These are phyloP conservation scores for Noccaea bulbosa DNA, from an alignment of 345 rosid species.

Conservation along the genomic window DNA sequence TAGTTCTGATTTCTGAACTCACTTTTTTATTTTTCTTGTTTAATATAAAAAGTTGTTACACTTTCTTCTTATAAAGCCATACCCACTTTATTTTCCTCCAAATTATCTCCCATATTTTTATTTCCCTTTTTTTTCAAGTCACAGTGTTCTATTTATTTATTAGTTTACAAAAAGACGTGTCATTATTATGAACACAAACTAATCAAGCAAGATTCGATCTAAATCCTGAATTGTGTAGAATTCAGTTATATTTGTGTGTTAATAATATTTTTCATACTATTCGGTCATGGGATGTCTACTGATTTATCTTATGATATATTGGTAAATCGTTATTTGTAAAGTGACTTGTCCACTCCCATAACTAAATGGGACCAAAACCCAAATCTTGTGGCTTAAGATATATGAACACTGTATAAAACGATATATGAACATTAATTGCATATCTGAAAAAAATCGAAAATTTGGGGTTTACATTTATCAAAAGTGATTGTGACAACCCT, in stretches of 20 bases:
- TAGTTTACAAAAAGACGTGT: too few species aligned
- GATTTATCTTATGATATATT: too few species aligned
- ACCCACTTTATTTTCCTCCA: conserved; percentile 2
- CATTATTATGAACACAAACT: too few species aligned
- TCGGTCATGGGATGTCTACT: too few species aligned
- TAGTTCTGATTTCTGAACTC: conserved; percentile 4
- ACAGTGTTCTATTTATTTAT: too few species aligned
- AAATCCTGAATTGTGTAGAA: too few species aligned
- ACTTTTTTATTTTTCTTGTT: conserved; percentile 2
- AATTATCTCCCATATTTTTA: neutral
- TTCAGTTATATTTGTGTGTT: too few species aligned
- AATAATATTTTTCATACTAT: too few species aligned
- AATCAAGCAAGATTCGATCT: too few species aligned
- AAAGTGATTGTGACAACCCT: conserved; percentile 41
- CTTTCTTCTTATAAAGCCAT: neutral
- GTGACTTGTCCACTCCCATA: too few species aligned
- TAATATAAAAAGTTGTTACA: conserved; percentile 22
- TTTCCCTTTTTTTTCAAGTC: neutral
- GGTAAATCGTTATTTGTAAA: too few species aligned
- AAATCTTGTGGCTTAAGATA: conserved; percentile 9
- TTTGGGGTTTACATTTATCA: neutral
- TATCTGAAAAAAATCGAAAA: conserved; percentile 26
- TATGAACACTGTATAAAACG: conserved; percentile 16
- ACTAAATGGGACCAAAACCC: neutral
- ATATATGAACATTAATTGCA: conserved; percentile 25